Base-by-base conservation (phyloP, 371 early-diverging fungal species). In the Scutellospora calospora region DNA sequence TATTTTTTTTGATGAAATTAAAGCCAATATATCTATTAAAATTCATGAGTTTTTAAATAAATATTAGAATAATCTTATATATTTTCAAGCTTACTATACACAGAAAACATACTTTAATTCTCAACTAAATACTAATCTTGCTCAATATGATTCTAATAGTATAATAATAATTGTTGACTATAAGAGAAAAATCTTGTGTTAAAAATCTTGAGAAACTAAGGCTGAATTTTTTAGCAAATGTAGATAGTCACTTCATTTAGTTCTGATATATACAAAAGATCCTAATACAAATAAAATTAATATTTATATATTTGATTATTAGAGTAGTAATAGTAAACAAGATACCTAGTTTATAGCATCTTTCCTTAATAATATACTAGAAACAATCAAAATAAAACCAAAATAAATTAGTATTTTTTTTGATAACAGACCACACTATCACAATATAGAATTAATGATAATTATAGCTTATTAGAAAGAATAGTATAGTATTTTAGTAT, bases 381-480 rank as follows among this genome's bases (percentile, higher is more conserved):
- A 66, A 38, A 66, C n/a, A 12, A 11, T 35, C 16, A 14, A 66
- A 66, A 66, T 20, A 66, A 66, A 66, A 66, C 38, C 66, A 20
- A 66, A 35, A 66, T 38, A 4, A 1, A 27, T 66, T 66, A 66
- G 4, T 35, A 38, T 66, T 35, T 33, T 66, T 66, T 66, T 35
- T 20, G 38, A 66, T 35, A 66, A 66, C 35, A 11, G 38, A 3
- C 38, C 11, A 27, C 29, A 35, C 35, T 66, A 66, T 35, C 66
- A 66, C 27, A 66, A 66, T 66, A 35, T 11, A 18, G 66, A 66
- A 38, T 22, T 66, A 16, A 35, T 66, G 16, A 66, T 66, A 35
- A 66, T 66, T 1, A 20, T 66, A 38, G 9, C 38, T 35, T 20
- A 66, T 14, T 66, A 4, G 38, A 20, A 66, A 31, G 49, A 69